Base-by-base conservation (phyloP, 345 rosid genomes). In the Populus deltoides region DNA sequence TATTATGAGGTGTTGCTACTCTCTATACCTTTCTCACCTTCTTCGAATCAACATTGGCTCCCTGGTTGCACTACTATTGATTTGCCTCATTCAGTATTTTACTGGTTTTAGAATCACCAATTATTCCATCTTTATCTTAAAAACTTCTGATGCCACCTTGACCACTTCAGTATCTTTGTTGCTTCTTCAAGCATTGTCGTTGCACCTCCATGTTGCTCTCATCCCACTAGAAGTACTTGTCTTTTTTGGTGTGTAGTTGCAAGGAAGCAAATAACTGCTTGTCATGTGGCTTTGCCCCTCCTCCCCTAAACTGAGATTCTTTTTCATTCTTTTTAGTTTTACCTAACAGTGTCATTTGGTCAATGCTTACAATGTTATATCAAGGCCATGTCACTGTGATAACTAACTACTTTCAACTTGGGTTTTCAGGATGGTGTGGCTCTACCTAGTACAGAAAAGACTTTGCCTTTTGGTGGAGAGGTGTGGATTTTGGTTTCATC, bases 401-500 rank as follows among this genome's bases (percentile, higher is more conserved):
- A 68, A 86, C 68, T n/a, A 72, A 73, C 20, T 33, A 17, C 5
- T 36, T 75, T 75, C 61, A 35, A 17, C 55, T 80, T 73, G 76
- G 79, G 45, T 75, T 61, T 83, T 78, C 89, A 96, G 99, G 97
- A 96, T 82, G 99, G 98, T 80, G 97, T 90, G 79, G 87, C 98
- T 77, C 79, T 96, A 86, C 98, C 98, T 77, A 86, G 88, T 87
- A 91, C 98, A 25, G 98, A 91, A 84, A 92, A 96, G 90, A 92
- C 91, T 75, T 83, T 96, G 73, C 93, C 97, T 66, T 93, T 92
- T 77, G 99, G 99, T 73, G 98, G 99, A 89, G 99, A 96, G 88
- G 99, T 92, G 63, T 66, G 79, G 24, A 73, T 72, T 74, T 77
- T 84, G 57, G 67, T 76, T 77, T 80, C 61, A 24, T 55, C 16